phyloP scores from a whole-genome alignment of 495 filamentous ascomycete species.

The Annulohypoxylon stygium region DNA sequence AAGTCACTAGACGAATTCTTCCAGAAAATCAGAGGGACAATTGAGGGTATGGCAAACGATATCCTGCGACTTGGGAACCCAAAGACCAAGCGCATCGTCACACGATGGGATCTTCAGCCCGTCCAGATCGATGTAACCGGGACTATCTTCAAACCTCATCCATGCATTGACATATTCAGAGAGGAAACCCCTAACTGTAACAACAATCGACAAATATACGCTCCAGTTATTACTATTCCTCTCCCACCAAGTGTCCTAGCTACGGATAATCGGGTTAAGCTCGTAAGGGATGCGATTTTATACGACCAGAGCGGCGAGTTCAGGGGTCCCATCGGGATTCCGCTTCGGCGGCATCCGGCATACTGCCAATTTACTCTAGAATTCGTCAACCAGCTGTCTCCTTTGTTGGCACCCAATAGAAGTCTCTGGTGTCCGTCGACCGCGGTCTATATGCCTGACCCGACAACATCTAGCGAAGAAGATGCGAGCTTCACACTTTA shows the following conservation, averaged over 20 bases:
- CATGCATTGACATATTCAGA: background rate
- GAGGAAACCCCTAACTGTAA: background rate
- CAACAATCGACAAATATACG: background rate
- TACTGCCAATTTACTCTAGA: conserved; percentile 11
- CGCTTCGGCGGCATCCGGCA: background rate
- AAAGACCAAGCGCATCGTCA: background rate
- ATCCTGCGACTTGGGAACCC: background rate
- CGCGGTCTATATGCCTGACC: conserved; percentile 3
- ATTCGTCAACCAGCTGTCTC: background rate
- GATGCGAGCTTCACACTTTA: background rate
- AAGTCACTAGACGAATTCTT: background rate
- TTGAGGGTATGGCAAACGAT: background rate
- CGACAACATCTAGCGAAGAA: background rate
- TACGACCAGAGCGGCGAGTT: conserved; percentile 1
- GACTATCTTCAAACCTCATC: background rate
- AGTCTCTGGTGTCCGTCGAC: conserved; percentile 11
- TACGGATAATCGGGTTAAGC: background rate
- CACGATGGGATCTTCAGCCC: background rate
- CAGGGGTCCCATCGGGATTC: conserved; percentile 2
- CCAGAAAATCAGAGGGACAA: conserved; percentile 1
- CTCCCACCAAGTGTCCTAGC: background rate
- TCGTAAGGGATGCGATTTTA: background rate
- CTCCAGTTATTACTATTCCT: conserved; percentile 1
- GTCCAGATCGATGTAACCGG: background rate
- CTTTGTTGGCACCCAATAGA: too few relatives aligned